phyloP scores from a whole-genome alignment of 2,329 filamentous ascomycete species.

The Sclerotinia borealis region DNA sequence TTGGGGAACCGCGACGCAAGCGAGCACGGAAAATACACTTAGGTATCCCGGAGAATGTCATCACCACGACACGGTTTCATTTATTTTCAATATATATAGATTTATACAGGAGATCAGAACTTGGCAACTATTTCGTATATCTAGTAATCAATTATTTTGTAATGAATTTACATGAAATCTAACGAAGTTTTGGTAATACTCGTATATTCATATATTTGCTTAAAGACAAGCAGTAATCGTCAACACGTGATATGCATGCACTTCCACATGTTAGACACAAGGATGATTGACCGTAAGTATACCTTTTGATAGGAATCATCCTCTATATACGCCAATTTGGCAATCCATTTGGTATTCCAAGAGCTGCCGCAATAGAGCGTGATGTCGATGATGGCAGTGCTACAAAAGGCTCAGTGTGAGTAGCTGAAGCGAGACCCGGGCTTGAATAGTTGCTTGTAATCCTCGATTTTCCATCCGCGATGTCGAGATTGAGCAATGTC shows the following conservation, averaged over 20 bases:
- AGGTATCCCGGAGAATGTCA: neutral
- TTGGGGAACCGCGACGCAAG: slow-evolving; percentile 14
- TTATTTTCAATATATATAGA: neutral
- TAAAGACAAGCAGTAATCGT: neutral
- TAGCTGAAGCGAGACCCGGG: slow-evolving; percentile 18
- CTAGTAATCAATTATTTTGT: too few relatives aligned
- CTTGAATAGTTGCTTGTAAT: slow-evolving; percentile 21
- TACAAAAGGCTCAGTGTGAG: slow-evolving; percentile 21
- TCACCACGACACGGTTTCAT: neutral
- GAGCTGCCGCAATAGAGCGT: slow-evolving; percentile 1
- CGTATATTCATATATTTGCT: neutral
- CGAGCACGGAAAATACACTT: slow-evolving; percentile 7
- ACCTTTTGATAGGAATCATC: neutral
- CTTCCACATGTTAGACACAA: neutral
- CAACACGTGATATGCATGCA: slow-evolving; percentile 11
- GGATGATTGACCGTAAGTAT: neutral
- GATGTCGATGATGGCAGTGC: slow-evolving; percentile 18
- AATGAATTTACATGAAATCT: neutral
- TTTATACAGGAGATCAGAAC: neutral
- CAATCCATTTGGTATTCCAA: neutral
- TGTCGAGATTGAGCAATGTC: slow-evolving; percentile 25
- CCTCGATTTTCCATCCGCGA: slow-evolving; percentile 39
- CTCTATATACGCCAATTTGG: neutral
- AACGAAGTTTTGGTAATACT: neutral
- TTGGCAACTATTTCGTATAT: too few relatives aligned